Evolutionary conservation across 805 yeast species (phyloP).

Genomic region (Myxozyma nipponensis): DNA sequence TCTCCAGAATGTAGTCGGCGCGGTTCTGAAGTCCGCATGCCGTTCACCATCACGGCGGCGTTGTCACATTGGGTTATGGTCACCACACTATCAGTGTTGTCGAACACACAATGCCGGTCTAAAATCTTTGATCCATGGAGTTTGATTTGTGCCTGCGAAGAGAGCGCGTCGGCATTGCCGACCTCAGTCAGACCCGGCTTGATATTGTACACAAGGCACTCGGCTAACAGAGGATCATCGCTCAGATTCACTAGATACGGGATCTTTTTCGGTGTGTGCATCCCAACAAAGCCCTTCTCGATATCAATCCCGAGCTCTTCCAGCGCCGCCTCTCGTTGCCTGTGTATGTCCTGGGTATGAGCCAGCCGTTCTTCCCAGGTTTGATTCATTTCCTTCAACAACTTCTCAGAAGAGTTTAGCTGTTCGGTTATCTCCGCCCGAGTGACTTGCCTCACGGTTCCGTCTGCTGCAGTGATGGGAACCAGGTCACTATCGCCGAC

Average conservation of each 20-base stretch:
- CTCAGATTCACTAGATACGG: conserved; percentile 34
- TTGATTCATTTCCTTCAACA: conserved; percentile 30
- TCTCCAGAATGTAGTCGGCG: conserved; percentile 30
- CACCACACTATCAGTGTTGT: conserved; percentile 24
- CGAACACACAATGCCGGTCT: conserved; percentile 28
- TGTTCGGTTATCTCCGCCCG: conserved; percentile 26
- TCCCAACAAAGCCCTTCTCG: conserved; percentile 30
- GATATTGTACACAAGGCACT: conserved; percentile 33
- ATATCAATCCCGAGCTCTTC: conserved; percentile 33
- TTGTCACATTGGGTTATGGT: conserved; percentile 22
- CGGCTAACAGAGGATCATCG: conserved; percentile 32
- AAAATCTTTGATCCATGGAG: conserved; percentile 29
- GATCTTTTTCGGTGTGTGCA: conserved; percentile 31
- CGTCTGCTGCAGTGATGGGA: conserved; percentile 23
- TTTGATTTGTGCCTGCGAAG: conserved; percentile 28
- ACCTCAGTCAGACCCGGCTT: conserved; percentile 30
- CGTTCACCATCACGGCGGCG: conserved; percentile 30
- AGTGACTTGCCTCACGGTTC: conserved; percentile 13
- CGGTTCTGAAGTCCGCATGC: conserved; percentile 16
- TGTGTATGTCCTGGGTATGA: conserved; percentile 28
- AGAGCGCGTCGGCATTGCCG: conserved; percentile 27
- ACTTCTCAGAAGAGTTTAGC: conserved; percentile 28
- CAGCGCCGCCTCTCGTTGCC: conserved; percentile 31
- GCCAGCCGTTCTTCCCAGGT: conserved; percentile 33
- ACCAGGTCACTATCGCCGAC: conserved; percentile 1